Evolutionary conservation across 2,329 filamentous ascomycete species (phyloP).

Genomic region (Hymenoscyphus occultus): DNA sequence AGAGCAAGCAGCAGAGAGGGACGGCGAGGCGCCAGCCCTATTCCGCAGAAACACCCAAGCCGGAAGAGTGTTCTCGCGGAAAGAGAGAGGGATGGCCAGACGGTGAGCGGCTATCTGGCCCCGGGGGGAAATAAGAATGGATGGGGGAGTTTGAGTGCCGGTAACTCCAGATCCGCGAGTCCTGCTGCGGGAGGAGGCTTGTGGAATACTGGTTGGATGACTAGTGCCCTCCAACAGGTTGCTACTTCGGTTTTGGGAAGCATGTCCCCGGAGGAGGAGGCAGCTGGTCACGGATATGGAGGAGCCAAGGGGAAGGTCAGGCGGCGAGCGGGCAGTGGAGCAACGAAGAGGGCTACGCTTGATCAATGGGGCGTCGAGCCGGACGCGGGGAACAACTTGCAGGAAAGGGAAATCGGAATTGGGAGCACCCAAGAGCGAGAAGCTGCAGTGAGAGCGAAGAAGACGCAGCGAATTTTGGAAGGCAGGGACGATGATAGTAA

Average conservation of each 20-base stretch:
- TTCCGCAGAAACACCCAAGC: constrained; percentile 44
- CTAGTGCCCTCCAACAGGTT: constrained; percentile 33
- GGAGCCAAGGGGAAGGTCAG: not conserved
- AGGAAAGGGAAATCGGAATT: constrained; percentile 43
- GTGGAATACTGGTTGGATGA: constrained; percentile 34
- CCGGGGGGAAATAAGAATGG: constrained; percentile 14
- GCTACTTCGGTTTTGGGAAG: constrained; percentile 36
- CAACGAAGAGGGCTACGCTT: constrained; percentile 14
- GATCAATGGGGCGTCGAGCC: constrained; percentile 31
- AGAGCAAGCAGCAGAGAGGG: constrained; percentile 36
- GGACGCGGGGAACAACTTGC: constrained; percentile 20
- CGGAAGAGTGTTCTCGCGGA: constrained; percentile 16
- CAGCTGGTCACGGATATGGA: not conserved
- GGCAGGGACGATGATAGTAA: constrained; percentile 60
- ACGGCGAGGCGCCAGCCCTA: constrained; percentile 48
- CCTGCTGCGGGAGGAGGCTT: constrained; percentile 13
- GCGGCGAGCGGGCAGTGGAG: not conserved
- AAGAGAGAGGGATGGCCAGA: constrained; percentile 18
- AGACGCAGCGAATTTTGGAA: constrained; percentile 58
- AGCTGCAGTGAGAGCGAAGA: constrained; percentile 52
- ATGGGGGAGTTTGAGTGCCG: constrained; percentile 12
- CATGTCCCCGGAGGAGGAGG: constrained; percentile 23
- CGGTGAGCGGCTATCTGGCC: constrained; percentile 22
- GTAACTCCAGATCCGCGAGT: constrained; percentile 4
- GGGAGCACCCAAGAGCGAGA: constrained; percentile 54